Percentiles rank a stretch among this genome's conserved stretches.
phyloP scores from a whole-genome alignment of 192 early-diverging fungal species.

The Dissophora ornata region DNA sequence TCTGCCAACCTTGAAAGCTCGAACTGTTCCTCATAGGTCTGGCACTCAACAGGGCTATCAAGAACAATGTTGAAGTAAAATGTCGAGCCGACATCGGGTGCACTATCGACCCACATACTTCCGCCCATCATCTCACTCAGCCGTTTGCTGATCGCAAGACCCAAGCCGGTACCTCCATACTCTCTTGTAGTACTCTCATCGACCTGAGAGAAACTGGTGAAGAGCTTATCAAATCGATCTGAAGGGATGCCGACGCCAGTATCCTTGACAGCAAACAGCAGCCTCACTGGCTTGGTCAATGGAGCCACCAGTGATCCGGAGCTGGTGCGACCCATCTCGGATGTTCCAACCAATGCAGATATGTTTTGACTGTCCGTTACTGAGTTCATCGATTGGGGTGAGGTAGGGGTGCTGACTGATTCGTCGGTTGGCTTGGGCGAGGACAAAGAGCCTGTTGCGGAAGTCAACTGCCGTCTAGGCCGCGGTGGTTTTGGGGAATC shows the following conservation, averaged over 20 bases:
- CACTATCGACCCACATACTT: constrained; percentile 67
- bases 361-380: background rate
- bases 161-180: constrained; percentile 73
- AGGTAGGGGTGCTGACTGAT: background rate
- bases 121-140: constrained; percentile 75
- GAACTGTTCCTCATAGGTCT: constrained; percentile 43
- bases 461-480: background rate
- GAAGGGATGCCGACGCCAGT: constrained; percentile 74
- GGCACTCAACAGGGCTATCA: constrained; percentile 38
- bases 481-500: background rate
- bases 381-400: background rate
- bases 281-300: constrained; percentile 27
- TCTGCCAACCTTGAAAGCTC: constrained; percentile 36
- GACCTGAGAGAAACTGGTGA: constrained; percentile 74
- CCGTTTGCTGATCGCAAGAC: constrained; percentile 73
- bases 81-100: constrained; percentile 63
- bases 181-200: constrained; percentile 67
- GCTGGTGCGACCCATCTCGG: constrained; percentile 6
- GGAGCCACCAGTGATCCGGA: constrained; percentile 6
- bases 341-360: background rate
- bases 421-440: background rate
- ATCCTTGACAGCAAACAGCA: constrained; percentile 61
- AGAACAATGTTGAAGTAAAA: constrained; percentile 63
- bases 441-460: background rate
- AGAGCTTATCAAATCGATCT: constrained; percentile 64